Conservation (phyloP, 306 rosid genomes). For the Cicer cuneatum region DNA sequence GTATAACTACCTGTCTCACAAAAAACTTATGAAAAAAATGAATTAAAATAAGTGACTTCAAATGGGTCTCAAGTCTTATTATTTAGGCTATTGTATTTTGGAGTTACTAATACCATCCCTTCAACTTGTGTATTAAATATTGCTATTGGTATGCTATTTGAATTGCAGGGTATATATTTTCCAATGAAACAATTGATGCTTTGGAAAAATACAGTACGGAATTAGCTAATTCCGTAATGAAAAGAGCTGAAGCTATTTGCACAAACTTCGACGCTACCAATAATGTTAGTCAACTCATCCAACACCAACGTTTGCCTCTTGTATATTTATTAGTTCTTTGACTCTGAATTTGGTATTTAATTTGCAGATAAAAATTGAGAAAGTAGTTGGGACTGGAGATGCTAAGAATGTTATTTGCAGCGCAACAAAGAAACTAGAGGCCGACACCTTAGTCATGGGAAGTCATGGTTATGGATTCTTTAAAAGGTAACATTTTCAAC, state of each 20-base stretch:
- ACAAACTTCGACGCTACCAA: slow-evolving; percentile 43
- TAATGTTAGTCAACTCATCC: background rate
- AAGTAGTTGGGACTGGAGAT: slow-evolving; percentile 69
- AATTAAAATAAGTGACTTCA: too few species aligned
- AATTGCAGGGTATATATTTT: slow-evolving; percentile 63
- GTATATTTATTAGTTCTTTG: background rate
- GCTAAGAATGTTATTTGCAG: slow-evolving; percentile 80
- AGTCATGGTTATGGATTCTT: slow-evolving; percentile 89
- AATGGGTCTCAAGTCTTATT: too few species aligned
- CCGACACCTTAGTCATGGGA: slow-evolving; percentile 86
- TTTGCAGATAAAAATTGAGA: slow-evolving; percentile 67
- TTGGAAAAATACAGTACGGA: slow-evolving; percentile 61
- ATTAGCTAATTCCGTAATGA: slow-evolving; percentile 72
- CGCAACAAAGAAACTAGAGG: slow-evolving; percentile 63
- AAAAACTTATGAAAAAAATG: too few species aligned
- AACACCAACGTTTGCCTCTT: background rate
- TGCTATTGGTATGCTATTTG: slow-evolving; percentile 7
- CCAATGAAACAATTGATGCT: slow-evolving; percentile 55
- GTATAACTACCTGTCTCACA: too few species aligned
- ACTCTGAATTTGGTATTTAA: slow-evolving; percentile 9
- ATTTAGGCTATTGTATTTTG: too few species aligned
- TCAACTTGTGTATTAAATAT: background rate
- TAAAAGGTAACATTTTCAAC: slow-evolving; percentile 54
- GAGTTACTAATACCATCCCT: too few species aligned
- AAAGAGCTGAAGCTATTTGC: slow-evolving; percentile 68